Evolutionary conservation across 129 eudicot species (phyloP).

Genomic region (Centella asiatica): DNA sequence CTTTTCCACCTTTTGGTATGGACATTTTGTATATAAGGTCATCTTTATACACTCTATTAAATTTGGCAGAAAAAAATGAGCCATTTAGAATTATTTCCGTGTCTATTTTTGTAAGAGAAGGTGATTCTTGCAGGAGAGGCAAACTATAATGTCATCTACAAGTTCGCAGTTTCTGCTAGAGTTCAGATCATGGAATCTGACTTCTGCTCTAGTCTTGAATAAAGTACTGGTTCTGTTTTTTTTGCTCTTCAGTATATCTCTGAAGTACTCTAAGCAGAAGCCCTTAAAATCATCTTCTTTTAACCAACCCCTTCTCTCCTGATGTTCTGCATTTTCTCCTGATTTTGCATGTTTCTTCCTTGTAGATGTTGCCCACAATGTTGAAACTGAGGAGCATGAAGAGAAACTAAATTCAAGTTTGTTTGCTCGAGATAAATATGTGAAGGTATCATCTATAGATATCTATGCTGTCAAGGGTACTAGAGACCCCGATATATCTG

Average conservation of each 20-base stretch:
- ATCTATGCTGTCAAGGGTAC: background rate
- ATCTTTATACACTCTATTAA: background rate
- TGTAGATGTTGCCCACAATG: slow-evolving; percentile 37
- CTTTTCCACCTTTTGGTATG: no score
- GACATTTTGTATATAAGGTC: no score
- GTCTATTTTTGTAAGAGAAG: background rate
- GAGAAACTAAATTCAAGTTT: slow-evolving; percentile 15
- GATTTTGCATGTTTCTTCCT: slow-evolving; percentile 9
- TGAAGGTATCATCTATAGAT: slow-evolving; percentile 10
- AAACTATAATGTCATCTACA: background rate
- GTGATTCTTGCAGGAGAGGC: background rate
- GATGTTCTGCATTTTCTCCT: slow-evolving; percentile 10
- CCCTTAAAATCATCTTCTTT: slow-evolving; percentile 1
- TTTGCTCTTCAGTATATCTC: background rate
- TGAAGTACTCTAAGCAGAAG: background rate
- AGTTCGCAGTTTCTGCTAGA: background rate
- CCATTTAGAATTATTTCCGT: background rate
- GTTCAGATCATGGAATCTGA: background rate
- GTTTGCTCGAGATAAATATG: slow-evolving; percentile 8
- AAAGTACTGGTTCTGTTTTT: background rate
- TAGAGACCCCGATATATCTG: slow-evolving; percentile 1
- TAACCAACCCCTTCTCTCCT: background rate
- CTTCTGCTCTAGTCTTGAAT: background rate
- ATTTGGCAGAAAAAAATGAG: background rate
- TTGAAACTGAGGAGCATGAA: slow-evolving; percentile 19